These are phyloP conservation scores for Microthlaspi erraticum DNA, from an alignment of 345 rosid species.

Conservation along the genomic window DNA sequence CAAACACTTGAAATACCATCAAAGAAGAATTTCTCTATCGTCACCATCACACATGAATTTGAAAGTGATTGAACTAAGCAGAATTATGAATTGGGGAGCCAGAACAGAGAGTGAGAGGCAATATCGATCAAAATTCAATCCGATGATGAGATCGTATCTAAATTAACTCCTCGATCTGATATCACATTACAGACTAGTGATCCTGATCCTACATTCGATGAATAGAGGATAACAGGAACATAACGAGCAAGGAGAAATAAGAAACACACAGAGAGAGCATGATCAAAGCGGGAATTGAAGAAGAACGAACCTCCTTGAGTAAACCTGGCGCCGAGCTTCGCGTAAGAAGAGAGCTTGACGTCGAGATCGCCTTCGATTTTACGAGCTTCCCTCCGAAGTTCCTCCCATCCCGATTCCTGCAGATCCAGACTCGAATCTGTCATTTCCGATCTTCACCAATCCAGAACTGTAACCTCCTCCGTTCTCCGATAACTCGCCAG, in stretches of 20 bases:
- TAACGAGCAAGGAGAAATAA: neutral
- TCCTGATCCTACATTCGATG: neutral
- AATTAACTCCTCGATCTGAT: neutral
- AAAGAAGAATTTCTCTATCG: neutral
- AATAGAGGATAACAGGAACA: constrained; percentile 11
- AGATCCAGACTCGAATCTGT: constrained; percentile 75
- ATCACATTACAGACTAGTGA: constrained; percentile 22
- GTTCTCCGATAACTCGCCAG: constrained; percentile 1
- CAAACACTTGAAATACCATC: neutral
- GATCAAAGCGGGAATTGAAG: constrained; percentile 32
- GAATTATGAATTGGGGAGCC: constrained; percentile 8
- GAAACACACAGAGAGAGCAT: constrained; percentile 15
- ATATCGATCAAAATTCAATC: constrained; percentile 15
- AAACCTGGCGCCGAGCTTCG: constrained; percentile 93
- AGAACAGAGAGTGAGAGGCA: neutral
- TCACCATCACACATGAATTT: neutral
- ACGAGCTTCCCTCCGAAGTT: constrained; percentile 86
- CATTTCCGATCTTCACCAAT: constrained; percentile 54
- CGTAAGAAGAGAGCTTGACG: constrained; percentile 95
- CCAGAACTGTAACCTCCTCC: constrained; percentile 38
- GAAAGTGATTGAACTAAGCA: neutral
- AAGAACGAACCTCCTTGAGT: constrained; percentile 73
- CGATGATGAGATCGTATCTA: constrained; percentile 4
- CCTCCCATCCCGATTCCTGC: constrained; percentile 99
- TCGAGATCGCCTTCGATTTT: constrained; percentile 98